Percentiles rank a stretch among this genome's conserved stretches.
These are phyloP conservation scores for Phytophthora fragariaefolia DNA, from an alignment of 352 stramenopile species.

Conservation along the genomic window DNA sequence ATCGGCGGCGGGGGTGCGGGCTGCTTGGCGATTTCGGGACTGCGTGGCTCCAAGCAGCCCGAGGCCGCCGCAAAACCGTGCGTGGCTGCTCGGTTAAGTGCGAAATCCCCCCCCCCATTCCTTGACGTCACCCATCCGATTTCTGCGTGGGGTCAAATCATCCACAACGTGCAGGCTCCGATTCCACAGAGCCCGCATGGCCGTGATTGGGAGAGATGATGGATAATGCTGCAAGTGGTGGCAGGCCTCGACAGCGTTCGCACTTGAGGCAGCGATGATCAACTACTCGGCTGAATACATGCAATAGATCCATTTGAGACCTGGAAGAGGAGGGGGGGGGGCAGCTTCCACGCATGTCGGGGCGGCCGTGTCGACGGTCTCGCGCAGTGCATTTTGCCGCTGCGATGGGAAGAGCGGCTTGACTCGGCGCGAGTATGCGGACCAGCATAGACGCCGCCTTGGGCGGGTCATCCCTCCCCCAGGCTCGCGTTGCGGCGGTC, in stretches of 20 bases:
- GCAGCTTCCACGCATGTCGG: too few species aligned
- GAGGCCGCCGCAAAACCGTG: slow-evolving; percentile 28
- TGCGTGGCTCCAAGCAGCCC: slow-evolving; percentile 33
- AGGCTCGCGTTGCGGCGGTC: slow-evolving; percentile 1
- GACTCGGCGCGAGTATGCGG: slow-evolving; percentile 22
- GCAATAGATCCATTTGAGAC: too few species aligned
- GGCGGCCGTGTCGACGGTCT: slow-evolving; percentile 3
- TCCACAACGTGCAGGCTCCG: slow-evolving; percentile 16
- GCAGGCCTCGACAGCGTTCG: not conserved
- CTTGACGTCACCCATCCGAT: slow-evolving; percentile 32
- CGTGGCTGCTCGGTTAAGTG: slow-evolving; percentile 24
- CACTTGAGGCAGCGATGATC: too few species aligned
- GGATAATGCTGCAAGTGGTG: not conserved
- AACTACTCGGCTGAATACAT: too few species aligned
- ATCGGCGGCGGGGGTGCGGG: not conserved
- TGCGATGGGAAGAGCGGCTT: slow-evolving; percentile 30
- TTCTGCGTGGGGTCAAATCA: slow-evolving; percentile 23
- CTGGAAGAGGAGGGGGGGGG: too few species aligned
- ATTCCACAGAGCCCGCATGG: not conserved
- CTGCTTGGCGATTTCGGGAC: slow-evolving; percentile 50
- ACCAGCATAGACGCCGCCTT: slow-evolving; percentile 17
- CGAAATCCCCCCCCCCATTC: slow-evolving; percentile 23
- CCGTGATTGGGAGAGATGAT: not conserved
- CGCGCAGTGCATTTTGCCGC: not conserved
- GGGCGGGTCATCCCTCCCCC: slow-evolving; percentile 1